Evolutionary conservation across 2,329 filamentous ascomycete species (phyloP).

Genomic region (Venturia carpophila): DNA sequence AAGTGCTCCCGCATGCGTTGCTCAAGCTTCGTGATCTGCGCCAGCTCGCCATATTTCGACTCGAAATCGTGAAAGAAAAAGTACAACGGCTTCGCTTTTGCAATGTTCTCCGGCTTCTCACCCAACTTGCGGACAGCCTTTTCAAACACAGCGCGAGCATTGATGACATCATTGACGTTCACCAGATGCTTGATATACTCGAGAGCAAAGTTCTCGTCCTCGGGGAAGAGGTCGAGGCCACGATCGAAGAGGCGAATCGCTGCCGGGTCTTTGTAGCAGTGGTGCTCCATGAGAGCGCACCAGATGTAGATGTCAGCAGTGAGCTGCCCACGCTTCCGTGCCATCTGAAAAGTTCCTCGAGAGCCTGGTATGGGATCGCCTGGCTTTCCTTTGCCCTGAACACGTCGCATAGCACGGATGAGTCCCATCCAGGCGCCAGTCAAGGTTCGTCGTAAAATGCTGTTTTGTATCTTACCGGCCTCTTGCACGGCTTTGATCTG

Average conservation of each 20-base stretch:
- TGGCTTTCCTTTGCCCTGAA: constrained; percentile 66
- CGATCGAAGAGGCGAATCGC: constrained; percentile 95
- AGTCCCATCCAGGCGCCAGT: constrained; percentile 93
- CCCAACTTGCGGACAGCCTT: constrained; percentile 79
- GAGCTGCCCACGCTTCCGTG: constrained; percentile 75
- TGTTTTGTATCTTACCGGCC: constrained; percentile 63
- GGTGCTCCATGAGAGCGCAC: constrained; percentile 84
- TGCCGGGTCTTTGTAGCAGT: constrained; percentile 89
- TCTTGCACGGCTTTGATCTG: constrained; percentile 54
- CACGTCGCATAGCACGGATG: constrained; percentile 85
- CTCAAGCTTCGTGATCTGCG: constrained; percentile 85
- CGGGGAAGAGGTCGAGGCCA: constrained; percentile 84
- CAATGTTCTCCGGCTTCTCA: constrained; percentile 63
- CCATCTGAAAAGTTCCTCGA: constrained; percentile 81
- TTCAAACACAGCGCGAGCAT: constrained; percentile 93
- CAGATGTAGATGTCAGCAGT: constrained; percentile 94
- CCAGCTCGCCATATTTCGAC: constrained; percentile 84
- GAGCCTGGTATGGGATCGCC: constrained; percentile 62
- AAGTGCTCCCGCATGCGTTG: constrained; percentile 90
- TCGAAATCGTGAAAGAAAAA: constrained; percentile 93
- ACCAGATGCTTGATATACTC: constrained; percentile 95
- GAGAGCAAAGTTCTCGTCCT: constrained; percentile 86
- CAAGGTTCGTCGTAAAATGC: constrained; percentile 72
- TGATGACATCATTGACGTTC: constrained; percentile 38
- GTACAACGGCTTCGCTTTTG: constrained; percentile 78